These are phyloP conservation scores for Gamarada debralockiae DNA, from an alignment of 495 filamentous ascomycete genomes.

Conservation along the genomic window DNA sequence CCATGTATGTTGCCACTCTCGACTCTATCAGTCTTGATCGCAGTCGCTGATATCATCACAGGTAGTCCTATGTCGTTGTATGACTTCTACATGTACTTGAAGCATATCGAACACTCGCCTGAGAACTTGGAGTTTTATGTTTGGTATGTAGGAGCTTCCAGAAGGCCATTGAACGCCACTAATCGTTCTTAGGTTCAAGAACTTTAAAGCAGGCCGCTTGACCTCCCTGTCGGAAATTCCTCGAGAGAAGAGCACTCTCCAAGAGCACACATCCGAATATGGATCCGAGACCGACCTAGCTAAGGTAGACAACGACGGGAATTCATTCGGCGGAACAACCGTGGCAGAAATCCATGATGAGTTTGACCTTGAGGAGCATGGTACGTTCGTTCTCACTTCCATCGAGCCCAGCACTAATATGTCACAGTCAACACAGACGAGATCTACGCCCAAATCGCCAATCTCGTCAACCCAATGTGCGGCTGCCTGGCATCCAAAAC, in stretches of 20 bases:
- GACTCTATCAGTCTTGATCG: background rate
- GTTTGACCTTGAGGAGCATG: background rate
- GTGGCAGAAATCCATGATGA: conserved; percentile 28
- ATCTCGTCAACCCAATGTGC: conserved; percentile 29
- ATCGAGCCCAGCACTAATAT: background rate
- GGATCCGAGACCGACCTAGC: conserved; percentile 27
- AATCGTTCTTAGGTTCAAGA: conserved; percentile 31
- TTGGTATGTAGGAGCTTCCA: conserved; percentile 43
- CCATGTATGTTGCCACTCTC: conserved; percentile 27
- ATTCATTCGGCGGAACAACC: background rate
- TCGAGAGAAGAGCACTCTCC: conserved; percentile 20
- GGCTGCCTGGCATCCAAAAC: conserved; percentile 17
- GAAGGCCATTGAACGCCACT: background rate
- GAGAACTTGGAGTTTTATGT: conserved; percentile 81
- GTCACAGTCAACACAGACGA: conserved; percentile 19
- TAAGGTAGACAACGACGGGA: conserved; percentile 17
- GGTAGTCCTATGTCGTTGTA: conserved; percentile 57
- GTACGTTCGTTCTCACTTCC: background rate
- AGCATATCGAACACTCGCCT: conserved; percentile 68
- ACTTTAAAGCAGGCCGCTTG: conserved; percentile 31
- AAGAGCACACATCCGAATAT: conserved; percentile 21
- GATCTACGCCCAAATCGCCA: conserved; percentile 31
- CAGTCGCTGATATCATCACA: background rate
- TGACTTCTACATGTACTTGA: conserved; percentile 79
- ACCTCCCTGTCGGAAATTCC: conserved; percentile 24